Percentiles rank a stretch among this genome's conserved stretches.
Evolutionary conservation across 2,329 filamentous ascomycete genomes (phyloP).

Genomic region (Colletotrichum gigasporum): DNA sequence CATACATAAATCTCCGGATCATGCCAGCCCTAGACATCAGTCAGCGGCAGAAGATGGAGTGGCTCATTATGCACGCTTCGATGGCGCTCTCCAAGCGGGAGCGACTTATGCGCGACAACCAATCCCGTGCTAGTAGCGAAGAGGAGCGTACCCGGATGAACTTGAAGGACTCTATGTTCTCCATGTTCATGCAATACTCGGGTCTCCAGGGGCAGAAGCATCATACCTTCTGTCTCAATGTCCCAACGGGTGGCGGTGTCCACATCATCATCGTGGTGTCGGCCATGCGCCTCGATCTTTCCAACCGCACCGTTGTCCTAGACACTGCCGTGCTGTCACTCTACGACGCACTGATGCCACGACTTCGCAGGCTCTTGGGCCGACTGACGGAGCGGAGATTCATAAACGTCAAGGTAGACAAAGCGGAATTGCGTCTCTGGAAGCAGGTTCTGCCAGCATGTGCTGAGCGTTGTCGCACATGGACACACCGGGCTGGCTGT

Average conservation of each 20-base stretch:
- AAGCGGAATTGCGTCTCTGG: conserved; percentile 66
- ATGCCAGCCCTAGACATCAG: conserved; percentile 39
- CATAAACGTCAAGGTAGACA: conserved; percentile 46
- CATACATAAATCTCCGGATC: conserved; percentile 34
- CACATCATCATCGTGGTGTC: conserved; percentile 52
- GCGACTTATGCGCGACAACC: conserved; percentile 4
- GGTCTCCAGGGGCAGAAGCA: background rate
- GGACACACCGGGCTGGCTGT: conserved; percentile 50
- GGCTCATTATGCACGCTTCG: background rate
- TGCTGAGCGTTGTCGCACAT: conserved; percentile 59
- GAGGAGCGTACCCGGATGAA: conserved; percentile 36
- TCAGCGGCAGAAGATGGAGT: conserved; percentile 46
- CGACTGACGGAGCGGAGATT: background rate
- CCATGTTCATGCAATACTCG: background rate
- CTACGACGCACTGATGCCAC: background rate
- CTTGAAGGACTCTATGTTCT: background rate
- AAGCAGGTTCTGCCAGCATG: conserved; percentile 53
- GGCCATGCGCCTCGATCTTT: conserved; percentile 53
- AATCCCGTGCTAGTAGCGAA: conserved; percentile 50
- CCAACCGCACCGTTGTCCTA: conserved; percentile 50
- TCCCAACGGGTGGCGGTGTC: conserved; percentile 47
- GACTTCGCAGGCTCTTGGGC: background rate
- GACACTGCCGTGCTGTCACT: conserved; percentile 58
- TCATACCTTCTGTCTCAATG: background rate
- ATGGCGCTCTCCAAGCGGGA: background rate